Evolutionary conservation across 352 stramenopile genomes (phyloP), one percentile per base, ranked within the genome.

Genomic region (Peronospora belbahrii): DNA sequence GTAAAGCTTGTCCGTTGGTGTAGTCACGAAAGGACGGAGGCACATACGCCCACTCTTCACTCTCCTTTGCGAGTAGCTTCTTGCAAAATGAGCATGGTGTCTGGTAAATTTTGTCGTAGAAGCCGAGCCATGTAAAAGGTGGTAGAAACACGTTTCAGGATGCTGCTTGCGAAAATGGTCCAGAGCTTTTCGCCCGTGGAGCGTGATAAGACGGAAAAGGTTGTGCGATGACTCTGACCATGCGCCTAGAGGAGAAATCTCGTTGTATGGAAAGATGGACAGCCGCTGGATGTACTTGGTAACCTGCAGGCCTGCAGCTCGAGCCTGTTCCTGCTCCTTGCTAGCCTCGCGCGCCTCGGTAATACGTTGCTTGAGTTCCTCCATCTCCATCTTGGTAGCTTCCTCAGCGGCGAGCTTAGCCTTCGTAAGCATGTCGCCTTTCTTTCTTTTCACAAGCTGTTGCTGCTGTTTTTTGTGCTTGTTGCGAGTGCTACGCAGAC

Each of bases 101-200:
- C 61, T 93, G 78, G 65, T 93, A 90, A 52, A 90, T 73, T 62
- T 93, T 93, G 68, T 93, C 81, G 53, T 84, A 93, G 65, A 81
- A 88, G 37, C 72, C 75, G 14, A 93, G 63, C 81, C 81, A 93
- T 34, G 76, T 83, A 90, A 89, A 19, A 93, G 65, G 47, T 93
- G 74, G 61, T 86, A 93, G 45, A 93, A 93, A 61, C 76, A 82
- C 42, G 78, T 87, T 40, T 93, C 79, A 11, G 81, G 81, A 42
- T 86, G 73, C 66, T 93, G 79, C 53, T 85, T 84, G 51, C 77
- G 74, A 49, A 93, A 88, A 47, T 93, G 75, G 40, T 86, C 66
- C 50, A 90, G 62, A 27, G 81, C 81, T 56, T 86, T 85, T 28
- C 81, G 75, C 20, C 67, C 66, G 52, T 93, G 76, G 24, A 90